These are phyloP conservation scores for Setaria italica DNA, from an alignment of 202 grass and related monocot species.

Conservation along the genomic window DNA sequence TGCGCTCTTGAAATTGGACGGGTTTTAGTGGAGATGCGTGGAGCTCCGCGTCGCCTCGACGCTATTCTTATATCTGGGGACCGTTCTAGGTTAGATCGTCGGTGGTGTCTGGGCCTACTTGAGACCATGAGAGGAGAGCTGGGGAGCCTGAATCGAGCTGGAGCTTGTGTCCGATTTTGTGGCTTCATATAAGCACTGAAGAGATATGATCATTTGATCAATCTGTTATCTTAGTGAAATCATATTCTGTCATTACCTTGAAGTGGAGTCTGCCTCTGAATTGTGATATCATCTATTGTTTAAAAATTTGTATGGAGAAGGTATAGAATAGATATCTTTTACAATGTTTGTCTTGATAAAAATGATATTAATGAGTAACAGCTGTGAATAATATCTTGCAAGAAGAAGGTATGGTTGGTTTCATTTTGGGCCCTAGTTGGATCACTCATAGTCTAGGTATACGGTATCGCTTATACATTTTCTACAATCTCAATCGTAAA, in stretches of 20 bases:
- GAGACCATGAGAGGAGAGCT: not conserved
- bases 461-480: not conserved
- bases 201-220: not conserved
- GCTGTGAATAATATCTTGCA: not conserved
- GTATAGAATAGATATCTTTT: not conserved
- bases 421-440: not conserved
- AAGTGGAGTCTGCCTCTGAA: not conserved
- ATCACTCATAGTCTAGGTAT: not conserved
- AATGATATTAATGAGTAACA: not conserved
- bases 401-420: not conserved
- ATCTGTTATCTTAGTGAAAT: conserved; percentile 2
- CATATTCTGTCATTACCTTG: not conserved
- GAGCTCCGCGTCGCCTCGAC: not conserved
- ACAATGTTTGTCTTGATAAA: not conserved
- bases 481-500: not conserved
- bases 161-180: not conserved
- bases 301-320: not conserved
- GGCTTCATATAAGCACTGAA: not conserved
- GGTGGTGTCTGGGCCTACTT: not conserved
- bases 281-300: not conserved
- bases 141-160: not conserved
- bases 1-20: not conserved
- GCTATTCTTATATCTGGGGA: not conserved
- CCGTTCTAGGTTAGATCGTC: not conserved
- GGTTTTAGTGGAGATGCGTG: not conserved